A percentile compares a stretch with the other conserved stretches of the same genome.
Conservation (phyloP, 345 rosid species). For the Hypericum perforatum region DNA sequence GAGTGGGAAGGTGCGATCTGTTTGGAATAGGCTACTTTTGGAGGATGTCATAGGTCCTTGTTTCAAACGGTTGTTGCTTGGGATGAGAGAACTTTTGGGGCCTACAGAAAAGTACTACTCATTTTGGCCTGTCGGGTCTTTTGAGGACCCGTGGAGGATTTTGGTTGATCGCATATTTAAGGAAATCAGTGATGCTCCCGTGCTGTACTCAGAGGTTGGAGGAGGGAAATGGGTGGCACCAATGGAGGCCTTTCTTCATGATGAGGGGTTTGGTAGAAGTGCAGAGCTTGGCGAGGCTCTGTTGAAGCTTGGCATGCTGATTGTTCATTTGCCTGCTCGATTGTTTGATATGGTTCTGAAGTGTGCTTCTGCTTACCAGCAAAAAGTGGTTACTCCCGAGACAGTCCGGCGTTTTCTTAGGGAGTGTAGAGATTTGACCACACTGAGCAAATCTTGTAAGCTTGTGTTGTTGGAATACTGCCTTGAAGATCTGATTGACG, state of each 20-base stretch:
- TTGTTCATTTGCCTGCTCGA: constrained; percentile 59
- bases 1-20: constrained; percentile 87
- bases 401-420: constrained; percentile 60
- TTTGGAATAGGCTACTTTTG: constrained; percentile 89
- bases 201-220: constrained; percentile 55
- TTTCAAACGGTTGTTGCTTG: constrained; percentile 50
- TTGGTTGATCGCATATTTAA: constrained; percentile 73
- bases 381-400: constrained; percentile 81
- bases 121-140: constrained; percentile 72
- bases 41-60: constrained; percentile 84
- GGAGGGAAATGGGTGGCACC: constrained; percentile 85
- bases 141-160: constrained; percentile 93
- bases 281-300: constrained; percentile 69
- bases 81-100: constrained; percentile 56
- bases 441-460: constrained; percentile 48
- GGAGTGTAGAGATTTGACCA: constrained; percentile 38
- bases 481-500: constrained; percentile 82
- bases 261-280: constrained; percentile 55
- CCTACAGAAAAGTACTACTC: constrained; percentile 55
- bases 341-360: constrained; percentile 69
- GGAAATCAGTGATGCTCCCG: constrained; percentile 44
- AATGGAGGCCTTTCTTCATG: constrained; percentile 75
- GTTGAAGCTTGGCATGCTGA: constrained; percentile 69
- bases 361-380: constrained; percentile 45
- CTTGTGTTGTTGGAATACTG: constrained; percentile 82